These are phyloP conservation scores for Hansfordia pulvinata DNA, from an alignment of 2,329 filamentous ascomycete species.

Conservation along the genomic window DNA sequence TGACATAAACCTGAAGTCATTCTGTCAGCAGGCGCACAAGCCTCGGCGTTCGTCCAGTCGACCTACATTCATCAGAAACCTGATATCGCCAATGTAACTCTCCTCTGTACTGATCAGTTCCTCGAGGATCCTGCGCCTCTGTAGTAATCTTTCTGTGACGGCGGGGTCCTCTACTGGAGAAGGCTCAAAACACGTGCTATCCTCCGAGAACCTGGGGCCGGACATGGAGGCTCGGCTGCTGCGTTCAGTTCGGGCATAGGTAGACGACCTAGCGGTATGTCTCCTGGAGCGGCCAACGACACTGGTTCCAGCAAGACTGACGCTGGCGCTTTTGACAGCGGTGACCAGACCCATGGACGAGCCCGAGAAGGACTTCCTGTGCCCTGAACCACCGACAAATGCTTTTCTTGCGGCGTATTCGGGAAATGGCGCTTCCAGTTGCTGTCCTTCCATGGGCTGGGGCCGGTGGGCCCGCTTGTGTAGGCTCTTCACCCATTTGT, in stretches of 20 bases:
- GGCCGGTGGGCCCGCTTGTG: constrained; percentile 40
- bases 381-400: constrained; percentile 18
- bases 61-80: constrained; percentile 72
- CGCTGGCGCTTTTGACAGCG: constrained; percentile 68
- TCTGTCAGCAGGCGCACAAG: constrained; percentile 2
- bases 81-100: constrained; percentile 76
- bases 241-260: constrained; percentile 45
- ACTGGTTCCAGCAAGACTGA: constrained; percentile 64
- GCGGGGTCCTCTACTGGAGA: constrained; percentile 45
- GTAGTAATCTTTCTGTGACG: constrained; percentile 57
- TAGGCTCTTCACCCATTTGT: constrained; percentile 60
- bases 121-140: constrained; percentile 67
- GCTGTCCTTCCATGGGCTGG: constrained; percentile 9
- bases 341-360: constrained; percentile 71
- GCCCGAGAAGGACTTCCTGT: constrained; percentile 50
- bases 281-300: constrained; percentile 46
- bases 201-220: constrained; percentile 48
- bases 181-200: constrained; percentile 47
- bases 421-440: constrained; percentile 16
- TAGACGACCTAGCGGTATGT: constrained; percentile 34
- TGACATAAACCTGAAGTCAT: constrained; percentile 52
- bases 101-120: constrained; percentile 81
- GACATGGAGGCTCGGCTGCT: constrained; percentile 49
- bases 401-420: constrained; percentile 14
- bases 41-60: not conserved